phyloP scores from a whole-genome alignment of 441 rosid species.

The Corymbia citriodora region DNA sequence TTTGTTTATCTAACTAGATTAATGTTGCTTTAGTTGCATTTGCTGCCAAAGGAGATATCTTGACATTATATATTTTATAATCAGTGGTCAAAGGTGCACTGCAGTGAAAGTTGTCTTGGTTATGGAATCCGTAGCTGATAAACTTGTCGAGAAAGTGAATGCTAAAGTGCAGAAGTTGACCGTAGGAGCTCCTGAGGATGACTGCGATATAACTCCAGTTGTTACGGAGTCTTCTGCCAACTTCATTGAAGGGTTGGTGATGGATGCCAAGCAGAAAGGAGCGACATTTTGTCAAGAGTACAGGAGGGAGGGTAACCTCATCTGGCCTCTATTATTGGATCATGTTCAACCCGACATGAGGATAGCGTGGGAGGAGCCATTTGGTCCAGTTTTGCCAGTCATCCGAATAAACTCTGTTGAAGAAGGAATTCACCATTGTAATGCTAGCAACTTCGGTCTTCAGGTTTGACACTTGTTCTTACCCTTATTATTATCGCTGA shows the following conservation, averaged over 20 bases:
- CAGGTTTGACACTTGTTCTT: conserved; percentile 38
- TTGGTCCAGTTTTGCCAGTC: conserved; percentile 90
- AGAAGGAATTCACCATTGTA: conserved; percentile 98
- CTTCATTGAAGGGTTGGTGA: conserved; percentile 85
- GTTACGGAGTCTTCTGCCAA: conserved; percentile 93
- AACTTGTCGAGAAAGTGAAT: conserved; percentile 73
- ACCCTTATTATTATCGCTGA: not conserved
- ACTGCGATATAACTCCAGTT: conserved; percentile 88
- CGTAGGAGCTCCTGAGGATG: conserved; percentile 82
- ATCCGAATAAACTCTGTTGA: conserved; percentile 72
- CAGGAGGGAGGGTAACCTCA: conserved; percentile 87
- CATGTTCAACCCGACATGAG: conserved; percentile 93
- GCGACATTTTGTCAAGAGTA: conserved; percentile 93
- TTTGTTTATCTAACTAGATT: not conserved
- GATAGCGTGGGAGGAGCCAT: conserved; percentile 99
- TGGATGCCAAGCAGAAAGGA: conserved; percentile 88
- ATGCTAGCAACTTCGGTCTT: conserved; percentile 97
- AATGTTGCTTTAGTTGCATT: not conserved
- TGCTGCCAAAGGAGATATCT: not conserved
- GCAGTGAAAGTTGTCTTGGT: conserved; percentile 91
- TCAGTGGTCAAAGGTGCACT: conserved; percentile 95
- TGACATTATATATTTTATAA: not conserved
- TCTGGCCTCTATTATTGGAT: conserved; percentile 92
- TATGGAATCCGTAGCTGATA: conserved; percentile 83
- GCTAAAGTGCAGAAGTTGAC: conserved; percentile 69